These are phyloP conservation scores for Lactifluus echinatus DNA, from an alignment of 768 basidiomycete species.

Conservation along the genomic window DNA sequence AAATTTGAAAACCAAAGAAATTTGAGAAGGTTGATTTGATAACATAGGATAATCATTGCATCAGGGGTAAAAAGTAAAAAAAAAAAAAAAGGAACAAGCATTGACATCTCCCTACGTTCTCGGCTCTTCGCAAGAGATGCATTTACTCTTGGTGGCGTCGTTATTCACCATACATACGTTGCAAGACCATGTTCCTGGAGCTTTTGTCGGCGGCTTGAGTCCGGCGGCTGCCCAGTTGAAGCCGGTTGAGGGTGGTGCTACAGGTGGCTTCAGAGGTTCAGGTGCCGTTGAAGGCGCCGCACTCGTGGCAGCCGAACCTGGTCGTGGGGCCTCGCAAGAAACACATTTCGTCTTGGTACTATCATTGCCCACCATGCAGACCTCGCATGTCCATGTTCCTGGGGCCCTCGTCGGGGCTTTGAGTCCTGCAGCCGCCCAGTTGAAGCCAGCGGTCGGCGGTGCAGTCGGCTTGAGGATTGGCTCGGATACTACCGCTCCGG, in stretches of 20 bases:
- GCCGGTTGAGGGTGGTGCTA: conserved; percentile 5
- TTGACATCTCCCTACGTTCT: conserved; percentile 1
- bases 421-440: conserved; percentile 35
- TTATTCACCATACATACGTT: conserved; percentile 29
- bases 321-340: conserved; percentile 24
- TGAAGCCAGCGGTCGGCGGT: conserved; percentile 24
- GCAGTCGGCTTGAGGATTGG: not conserved
- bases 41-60: conserved; percentile 16
- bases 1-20: not conserved
- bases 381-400: conserved; percentile 32
- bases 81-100: too few relatives aligned
- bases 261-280: not conserved
- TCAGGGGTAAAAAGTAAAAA: not conserved
- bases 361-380: conserved; percentile 29
- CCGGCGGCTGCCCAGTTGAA: conserved; percentile 38
- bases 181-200: conserved; percentile 33
- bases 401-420: conserved; percentile 23
- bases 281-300: not conserved
- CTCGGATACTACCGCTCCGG: not conserved
- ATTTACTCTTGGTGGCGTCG: conserved; percentile 24
- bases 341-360: conserved; percentile 25
- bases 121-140: conserved; percentile 26
- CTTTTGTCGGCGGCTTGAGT: conserved; percentile 24
- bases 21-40: not conserved
- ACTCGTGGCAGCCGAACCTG: not conserved